Base-by-base conservation (phyloP, 805 yeast genomes). In the Monosporozyma solicola region DNA sequence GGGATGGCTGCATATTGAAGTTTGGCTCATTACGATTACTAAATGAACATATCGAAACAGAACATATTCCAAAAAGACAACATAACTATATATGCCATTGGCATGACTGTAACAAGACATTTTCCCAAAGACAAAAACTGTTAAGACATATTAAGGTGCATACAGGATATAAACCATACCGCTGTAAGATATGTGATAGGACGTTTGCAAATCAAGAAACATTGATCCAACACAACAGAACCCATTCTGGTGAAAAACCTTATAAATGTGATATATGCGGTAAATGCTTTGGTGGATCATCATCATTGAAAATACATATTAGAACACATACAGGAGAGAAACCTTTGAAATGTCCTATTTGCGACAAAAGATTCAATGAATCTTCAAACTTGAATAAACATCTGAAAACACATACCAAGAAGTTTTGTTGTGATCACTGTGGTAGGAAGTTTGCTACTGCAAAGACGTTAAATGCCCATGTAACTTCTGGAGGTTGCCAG, bases 171-270 rank as follows among this genome's bases (percentile, higher is more conserved):
- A 83, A 84, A 64, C 97, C 97, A 0, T 85, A 78, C 66, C 73
- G 74, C 54, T 94, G 99, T 69, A 62, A 71, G 0, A 64, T 76
- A 0, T 94, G 99, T 66, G 76, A 80, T 2, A 81, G 83, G 53
- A 66, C 74, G 11, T 90, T 92, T 68, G 87, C 95, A 5, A 87
- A 86, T 45, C 87, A 85, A 49, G 73, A 84, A 33, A 85, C 85
- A 77, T 73, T 94, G 46, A 76, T 77, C 45, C 96, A 89, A 68
- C 99, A 94, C 68, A 68, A 78, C 72, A 74, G 97, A 51, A 82
- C 80, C 2, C 98, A 92, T 66, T 82, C 92, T 1, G 97, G 97
- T 2, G 97, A 90, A 61, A 86, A 83, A 62, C 98, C 98, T 1
- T 90, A 77, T 66, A 68, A 67, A 51, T 92, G 99, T 67, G 72